These are phyloP conservation scores for Iris macrosiphon DNA, from an alignment of 106 monocot genomes.

Conservation along the genomic window DNA sequence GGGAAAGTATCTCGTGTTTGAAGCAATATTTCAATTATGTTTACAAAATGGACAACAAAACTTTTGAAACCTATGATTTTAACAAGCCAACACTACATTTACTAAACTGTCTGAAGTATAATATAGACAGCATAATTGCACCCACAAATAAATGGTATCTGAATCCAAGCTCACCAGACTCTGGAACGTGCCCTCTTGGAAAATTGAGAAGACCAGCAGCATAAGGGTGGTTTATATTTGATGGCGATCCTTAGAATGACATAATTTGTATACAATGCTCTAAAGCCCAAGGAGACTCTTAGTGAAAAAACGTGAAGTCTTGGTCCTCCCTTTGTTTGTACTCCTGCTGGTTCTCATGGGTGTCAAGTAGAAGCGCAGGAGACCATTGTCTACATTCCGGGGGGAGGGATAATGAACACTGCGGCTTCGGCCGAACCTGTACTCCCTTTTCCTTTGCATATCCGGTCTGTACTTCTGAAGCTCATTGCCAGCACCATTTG, in stretches of 20 bases:
- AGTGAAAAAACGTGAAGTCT: constrained; percentile 45
- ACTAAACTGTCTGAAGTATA: neutral
- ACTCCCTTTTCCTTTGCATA: constrained; percentile 37
- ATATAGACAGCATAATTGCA: neutral
- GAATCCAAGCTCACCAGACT: neutral
- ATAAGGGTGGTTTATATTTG: neutral
- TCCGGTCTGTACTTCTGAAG: constrained; percentile 20
- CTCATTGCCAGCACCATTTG: constrained; percentile 21
- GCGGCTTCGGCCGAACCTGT: constrained; percentile 58
- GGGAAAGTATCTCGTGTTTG: too few species aligned
- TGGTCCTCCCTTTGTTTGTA: constrained; percentile 46
- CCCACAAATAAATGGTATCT: constrained; percentile 4
- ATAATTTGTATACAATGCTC: too few species aligned
- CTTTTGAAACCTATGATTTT: too few species aligned
- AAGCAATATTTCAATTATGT: too few species aligned
- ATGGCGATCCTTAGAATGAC: too few species aligned
- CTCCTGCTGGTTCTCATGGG: constrained; percentile 73
- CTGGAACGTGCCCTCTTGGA: too few species aligned
- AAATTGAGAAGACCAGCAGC: too few species aligned
- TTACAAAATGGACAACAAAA: too few species aligned
- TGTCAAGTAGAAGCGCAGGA: constrained; percentile 90
- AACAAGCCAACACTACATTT: too few species aligned
- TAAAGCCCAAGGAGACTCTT: constrained; percentile 62
- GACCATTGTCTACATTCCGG: constrained; percentile 74
- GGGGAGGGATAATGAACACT: constrained; percentile 84